Evolutionary conservation across 768 basidiomycete genomes (phyloP), one percentile per base, ranked within the genome.

Genomic region (Phaeotremella fagi): DNA sequence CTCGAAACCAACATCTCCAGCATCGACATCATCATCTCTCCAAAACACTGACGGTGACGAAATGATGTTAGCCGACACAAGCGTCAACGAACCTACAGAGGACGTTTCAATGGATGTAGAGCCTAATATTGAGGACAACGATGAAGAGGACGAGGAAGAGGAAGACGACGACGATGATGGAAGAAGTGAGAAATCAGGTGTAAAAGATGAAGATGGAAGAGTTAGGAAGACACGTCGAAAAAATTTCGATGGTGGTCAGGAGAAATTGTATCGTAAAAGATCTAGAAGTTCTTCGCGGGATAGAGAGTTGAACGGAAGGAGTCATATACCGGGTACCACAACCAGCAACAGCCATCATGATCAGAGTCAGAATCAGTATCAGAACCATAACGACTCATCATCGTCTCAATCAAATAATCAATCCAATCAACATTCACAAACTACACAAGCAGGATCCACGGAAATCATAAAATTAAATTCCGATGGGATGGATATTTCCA

Each of bases 1-100:
- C 22, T 57, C 58, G 1, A 66, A 64, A 41, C 65, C 60, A 7
- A 20, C 42, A 4, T n/a, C 52, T 9, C 45, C 45, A 5, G 16
- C 46, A 36, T 47, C 29, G 2, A 41, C 51, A 4, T 44, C 44
- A 4, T 48, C 46, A 14, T 43, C 38, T 3, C 29, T 22, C 14
- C 29, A 24, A 6, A 42, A 26, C 5, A 14, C 37, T 11, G 33
- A 18, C 22, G 18, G 23, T 33, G 24, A 22, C n/a, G n/a, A n/a
- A n/a, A n/a, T n/a, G 22, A 0, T 27, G 18, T 1, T 27, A 43
- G 24, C 48, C 42, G 16, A 27, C 48, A 0, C 44, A 31, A 6
- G 44, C 45, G 27, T 33, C 41, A n/a, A n/a, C n/a, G n/a, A n/a
- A n/a, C n/a, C n/a, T n/a, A n/a, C n/a, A n/a, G n/a, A n/a, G n/a